Evolutionary conservation across 176 grass and related monocot genomes (phyloP).

Genomic region (Dendrocalamus sinicus): DNA sequence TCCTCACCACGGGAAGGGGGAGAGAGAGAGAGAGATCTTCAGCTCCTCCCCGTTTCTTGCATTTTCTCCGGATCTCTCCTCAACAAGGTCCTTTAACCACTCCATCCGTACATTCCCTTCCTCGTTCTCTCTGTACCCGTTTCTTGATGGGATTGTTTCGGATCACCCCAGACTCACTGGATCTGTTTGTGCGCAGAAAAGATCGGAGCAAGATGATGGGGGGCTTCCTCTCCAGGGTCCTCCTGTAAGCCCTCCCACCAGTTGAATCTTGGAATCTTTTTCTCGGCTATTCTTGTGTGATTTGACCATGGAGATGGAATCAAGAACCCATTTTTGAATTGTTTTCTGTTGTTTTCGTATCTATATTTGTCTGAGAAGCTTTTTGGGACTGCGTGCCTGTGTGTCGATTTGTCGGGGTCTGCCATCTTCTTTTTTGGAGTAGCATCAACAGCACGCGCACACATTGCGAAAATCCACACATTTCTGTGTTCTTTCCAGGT

Average conservation of each 20-base stretch:
- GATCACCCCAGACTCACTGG: neutral
- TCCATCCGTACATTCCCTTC: neutral
- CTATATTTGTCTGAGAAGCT: neutral
- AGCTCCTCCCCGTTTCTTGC: neutral
- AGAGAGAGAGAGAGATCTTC: neutral
- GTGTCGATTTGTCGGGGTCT: neutral
- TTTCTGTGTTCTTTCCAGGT: neutral
- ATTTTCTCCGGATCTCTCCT: neutral
- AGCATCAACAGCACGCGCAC: neutral
- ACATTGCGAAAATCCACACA: neutral
- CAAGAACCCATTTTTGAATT: neutral
- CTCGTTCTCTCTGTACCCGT: too few species aligned
- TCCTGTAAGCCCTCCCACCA: slow-evolving; percentile 43
- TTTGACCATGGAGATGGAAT: neutral
- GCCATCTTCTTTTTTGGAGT: neutral
- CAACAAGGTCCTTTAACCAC: neutral
- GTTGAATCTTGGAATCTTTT: neutral
- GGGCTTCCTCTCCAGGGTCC: slow-evolving; percentile 50
- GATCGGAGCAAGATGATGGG: slow-evolving; percentile 47
- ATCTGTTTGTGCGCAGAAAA: slow-evolving; percentile 1
- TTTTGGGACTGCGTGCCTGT: neutral
- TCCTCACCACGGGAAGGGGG: too few species aligned
- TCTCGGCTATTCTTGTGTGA: neutral
- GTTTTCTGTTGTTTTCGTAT: neutral
- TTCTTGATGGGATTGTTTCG: neutral